phyloP scores from a whole-genome alignment of 495 filamentous ascomycete species.

The Cetradonia linearis region DNA sequence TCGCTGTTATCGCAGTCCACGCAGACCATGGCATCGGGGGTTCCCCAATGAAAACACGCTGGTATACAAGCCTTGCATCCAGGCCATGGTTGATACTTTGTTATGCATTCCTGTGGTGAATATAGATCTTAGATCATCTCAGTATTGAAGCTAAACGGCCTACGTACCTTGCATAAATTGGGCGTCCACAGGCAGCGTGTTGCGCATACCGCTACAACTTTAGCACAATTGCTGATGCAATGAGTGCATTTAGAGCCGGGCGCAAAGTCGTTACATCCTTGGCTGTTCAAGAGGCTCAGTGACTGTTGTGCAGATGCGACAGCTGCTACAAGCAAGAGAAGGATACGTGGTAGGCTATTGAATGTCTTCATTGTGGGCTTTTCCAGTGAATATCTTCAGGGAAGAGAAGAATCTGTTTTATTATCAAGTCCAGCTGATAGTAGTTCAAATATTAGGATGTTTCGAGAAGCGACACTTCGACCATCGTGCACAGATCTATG shows the following conservation, averaged over 20 bases:
- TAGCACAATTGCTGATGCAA: slow-evolving; percentile 2
- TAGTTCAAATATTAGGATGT: background rate
- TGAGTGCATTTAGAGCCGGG: slow-evolving; percentile 1
- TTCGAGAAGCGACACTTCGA: background rate
- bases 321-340: background rate
- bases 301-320: slow-evolving; percentile 3
- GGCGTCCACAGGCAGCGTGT: background rate
- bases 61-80: slow-evolving; percentile 7
- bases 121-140: background rate
- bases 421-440: background rate
- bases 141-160: background rate
- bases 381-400: background rate
- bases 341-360: background rate
- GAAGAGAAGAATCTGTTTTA: background rate
- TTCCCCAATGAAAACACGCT: background rate
- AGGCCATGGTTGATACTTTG: slow-evolving; percentile 1
- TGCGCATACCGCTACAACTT: background rate
- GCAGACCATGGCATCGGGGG: slow-evolving; percentile 1
- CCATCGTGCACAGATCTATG: background rate
- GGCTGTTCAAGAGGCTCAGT: background rate
- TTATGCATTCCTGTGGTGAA: slow-evolving; percentile 1
- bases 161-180: background rate
- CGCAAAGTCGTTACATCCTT: background rate
- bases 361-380: slow-evolving; percentile 1
- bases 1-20: slow-evolving; percentile 1